Evolutionary conservation across 2,329 filamentous ascomycete genomes (phyloP), one percentile per base, ranked within the genome.

Genomic region (Pseudocercospora eumusae): DNA sequence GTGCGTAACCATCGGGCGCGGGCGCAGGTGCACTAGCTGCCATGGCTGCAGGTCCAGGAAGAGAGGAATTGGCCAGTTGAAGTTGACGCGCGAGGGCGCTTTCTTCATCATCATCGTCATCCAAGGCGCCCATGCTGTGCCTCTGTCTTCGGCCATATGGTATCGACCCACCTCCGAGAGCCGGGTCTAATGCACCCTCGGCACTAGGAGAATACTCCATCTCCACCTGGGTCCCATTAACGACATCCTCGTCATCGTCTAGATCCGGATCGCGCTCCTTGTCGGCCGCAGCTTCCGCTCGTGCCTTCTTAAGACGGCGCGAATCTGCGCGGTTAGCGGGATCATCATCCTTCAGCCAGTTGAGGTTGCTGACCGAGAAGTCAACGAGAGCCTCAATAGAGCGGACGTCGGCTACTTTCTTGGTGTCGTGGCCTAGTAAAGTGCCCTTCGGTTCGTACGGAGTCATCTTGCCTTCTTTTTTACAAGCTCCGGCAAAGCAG

Each of bases 301-400:
- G 77, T 27, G 82, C 80, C 61, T 77, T 74, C 60, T 73, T 70
- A 65, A 68, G 71, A 2, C 74, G 71, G 18, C 66, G 74, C 33
- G 78, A 77, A 18, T 80, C 75, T 28, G 70, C 68, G 6, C 68
- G 63, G 23, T 71, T 68, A 15, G 64, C 60, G 3, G 72, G 68
- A 62, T 84, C 79, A 55, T 73, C 80, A 59, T 86, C 86, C 57
- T 84, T 84, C 53, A 98, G 79, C 92, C 92, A 97, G 45, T 84
- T 85, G 25, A 96, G 80, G 74, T 99, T 99, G 57, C 96, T 93
- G 44, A 91, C 82, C 25, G 90, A 87, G 75, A 97, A 97, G 73
- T 98, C 92, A 8, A 98, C 92, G 21, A 98, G 83, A 23, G 87
- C 88, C 75, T 98, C 93, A 5, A 96, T 87, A 71, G 93, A 97